Base-by-base conservation (phyloP, 768 basidiomycete species). In the Goffeauzyma gilvescens region DNA sequence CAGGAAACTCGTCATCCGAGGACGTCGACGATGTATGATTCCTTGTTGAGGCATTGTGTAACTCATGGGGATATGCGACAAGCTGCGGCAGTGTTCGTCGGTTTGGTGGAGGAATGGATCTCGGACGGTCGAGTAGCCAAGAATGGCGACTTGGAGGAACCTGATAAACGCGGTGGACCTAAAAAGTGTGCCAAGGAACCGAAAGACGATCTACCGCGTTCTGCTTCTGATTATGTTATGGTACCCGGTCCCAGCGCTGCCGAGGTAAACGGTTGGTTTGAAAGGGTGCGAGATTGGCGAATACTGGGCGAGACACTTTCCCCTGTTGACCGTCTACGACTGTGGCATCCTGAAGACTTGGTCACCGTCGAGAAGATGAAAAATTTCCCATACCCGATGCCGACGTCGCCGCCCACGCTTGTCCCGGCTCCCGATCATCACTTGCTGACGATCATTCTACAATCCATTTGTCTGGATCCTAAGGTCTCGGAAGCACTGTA, bases 21-120 rank as follows among this genome's bases (percentile, higher is more conserved):
- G 23, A 50, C 57, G 1, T 14, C 33, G 2, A 36, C 35, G 10
- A 41, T 59, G 24, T 63, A 63, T 44, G 34, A 41, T 1, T 15
- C 38, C 9, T 21, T 60, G 27, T 49, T 60, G 21, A 25, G 40
- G 17, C 48, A 44, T 31, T 55, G 50, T 25, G 35, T 58, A 10
- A 42, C 40, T n/a, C 50, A 55, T 20, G 43, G 48, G 5, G 37
- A 44, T 25, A 49, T 47, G 2, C 58, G 62, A 32, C 32, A 49
- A 4, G 63, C 63, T 1, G 59, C 63, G 1, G 49, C 53, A 37
- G 51, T 65, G 1, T 63, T 50, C 38, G 61, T 57, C n/a, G 63
- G 57, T 24, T 37, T 60, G 42, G 60, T 65, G 17, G 61, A 65
- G 39, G 63, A 65, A 44, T 65, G 63, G 63, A 56, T 61, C 9